phyloP scores from a whole-genome alignment of 1,139 yeast species.

The Protomyces gravidus region DNA sequence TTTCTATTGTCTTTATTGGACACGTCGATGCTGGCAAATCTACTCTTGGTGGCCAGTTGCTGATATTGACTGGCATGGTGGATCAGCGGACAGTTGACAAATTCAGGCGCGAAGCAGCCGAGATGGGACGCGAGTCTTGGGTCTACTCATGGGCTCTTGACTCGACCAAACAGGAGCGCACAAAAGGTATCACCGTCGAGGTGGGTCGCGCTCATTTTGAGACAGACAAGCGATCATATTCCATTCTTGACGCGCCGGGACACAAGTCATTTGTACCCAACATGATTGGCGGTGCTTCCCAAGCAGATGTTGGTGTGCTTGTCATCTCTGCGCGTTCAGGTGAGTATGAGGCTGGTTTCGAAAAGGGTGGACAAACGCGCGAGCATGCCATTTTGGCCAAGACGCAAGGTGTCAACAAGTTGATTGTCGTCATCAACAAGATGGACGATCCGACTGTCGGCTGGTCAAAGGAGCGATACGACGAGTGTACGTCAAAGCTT shows the following conservation, averaged over 20 bases:
- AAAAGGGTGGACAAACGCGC: slow-evolving; percentile 98
- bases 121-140: slow-evolving; percentile 99
- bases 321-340: slow-evolving; percentile 98
- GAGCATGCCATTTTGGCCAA: slow-evolving; percentile 97
- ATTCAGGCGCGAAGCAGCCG: slow-evolving; percentile 97
- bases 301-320: slow-evolving; percentile 95
- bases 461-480: slow-evolving; percentile 93
- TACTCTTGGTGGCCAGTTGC: slow-evolving; percentile 97
- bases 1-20: slow-evolving; percentile 96
- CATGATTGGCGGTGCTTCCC: slow-evolving; percentile 99
- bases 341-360: slow-evolving; percentile 98
- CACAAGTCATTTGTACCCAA: slow-evolving; percentile 98
- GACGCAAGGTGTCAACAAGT: slow-evolving; percentile 94
- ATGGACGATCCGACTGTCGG: slow-evolving; percentile 97
- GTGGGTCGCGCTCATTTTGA: slow-evolving; percentile 97
- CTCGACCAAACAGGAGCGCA: slow-evolving; percentile 97
- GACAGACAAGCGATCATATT: slow-evolving; percentile 95
- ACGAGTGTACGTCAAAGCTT: slow-evolving; percentile 85
- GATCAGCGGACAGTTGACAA: slow-evolving; percentile 99
- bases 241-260: slow-evolving; percentile 98
- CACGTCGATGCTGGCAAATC: slow-evolving; percentile 99
- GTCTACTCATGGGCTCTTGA: slow-evolving; percentile 99
- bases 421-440: slow-evolving; percentile 91
- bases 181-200: slow-evolving; percentile 97
- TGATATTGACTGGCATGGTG: slow-evolving; percentile 90